Conservation (phyloP, 495 filamentous ascomycete genomes). For the Lentithecium fluviatile region DNA sequence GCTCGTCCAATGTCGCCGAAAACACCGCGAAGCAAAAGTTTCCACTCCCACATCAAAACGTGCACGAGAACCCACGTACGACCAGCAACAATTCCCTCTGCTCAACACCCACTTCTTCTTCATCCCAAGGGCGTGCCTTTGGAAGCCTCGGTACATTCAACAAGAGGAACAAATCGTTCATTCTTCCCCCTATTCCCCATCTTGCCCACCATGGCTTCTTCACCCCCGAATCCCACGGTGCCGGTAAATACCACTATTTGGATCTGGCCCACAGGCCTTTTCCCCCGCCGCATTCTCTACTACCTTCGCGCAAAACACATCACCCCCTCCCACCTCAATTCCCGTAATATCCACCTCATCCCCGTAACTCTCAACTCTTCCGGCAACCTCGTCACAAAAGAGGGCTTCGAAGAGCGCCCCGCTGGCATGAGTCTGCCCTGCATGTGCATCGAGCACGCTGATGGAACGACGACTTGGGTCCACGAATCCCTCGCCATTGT, state of each 20-base stretch:
- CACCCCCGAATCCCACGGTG: no score
- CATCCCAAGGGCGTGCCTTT: no score
- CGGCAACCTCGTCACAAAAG: background rate
- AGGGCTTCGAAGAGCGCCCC: constrained; percentile 2
- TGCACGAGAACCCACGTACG: no score
- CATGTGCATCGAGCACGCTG: constrained; percentile 7
- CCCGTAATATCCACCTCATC: constrained; percentile 15
- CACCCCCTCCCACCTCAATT: constrained; percentile 1
- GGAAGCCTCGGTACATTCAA: no score
- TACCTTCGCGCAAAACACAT: constrained; percentile 17
- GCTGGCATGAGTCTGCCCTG: background rate
- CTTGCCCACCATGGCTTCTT: no score
- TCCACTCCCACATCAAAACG: no score
- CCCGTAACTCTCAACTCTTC: background rate
- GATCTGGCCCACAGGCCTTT: constrained; percentile 24
- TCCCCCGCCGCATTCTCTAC: constrained; percentile 17
- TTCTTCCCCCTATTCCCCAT: no score
- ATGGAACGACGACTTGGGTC: background rate
- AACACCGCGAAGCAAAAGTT: no score
- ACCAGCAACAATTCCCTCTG: no score
- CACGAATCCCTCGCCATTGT: constrained; percentile 16
- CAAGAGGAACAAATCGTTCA: no score
- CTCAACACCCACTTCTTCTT: no score
- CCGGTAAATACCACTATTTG: constrained; percentile 6
- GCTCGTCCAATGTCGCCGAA: no score